phyloP scores from a whole-genome alignment of 2,329 filamentous ascomycete genomes.

The Colletotrichum filicis region DNA sequence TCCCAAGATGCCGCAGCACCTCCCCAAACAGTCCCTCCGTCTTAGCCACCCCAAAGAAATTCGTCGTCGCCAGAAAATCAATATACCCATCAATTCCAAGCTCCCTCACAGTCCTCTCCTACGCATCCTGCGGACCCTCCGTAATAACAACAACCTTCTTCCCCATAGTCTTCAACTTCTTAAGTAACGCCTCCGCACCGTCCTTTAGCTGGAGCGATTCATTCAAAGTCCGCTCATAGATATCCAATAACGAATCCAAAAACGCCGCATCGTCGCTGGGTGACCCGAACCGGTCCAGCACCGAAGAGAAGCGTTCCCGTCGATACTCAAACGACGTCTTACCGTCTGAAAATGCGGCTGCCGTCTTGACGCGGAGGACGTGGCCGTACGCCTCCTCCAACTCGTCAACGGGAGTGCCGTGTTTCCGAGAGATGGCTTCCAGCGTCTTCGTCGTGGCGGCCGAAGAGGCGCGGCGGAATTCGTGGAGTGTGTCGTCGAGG shows the following conservation, averaged over 20 bases:
- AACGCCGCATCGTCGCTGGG: constrained; percentile 35
- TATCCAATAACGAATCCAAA: constrained; percentile 38
- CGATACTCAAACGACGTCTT: constrained; percentile 56
- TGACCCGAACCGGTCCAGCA: constrained; percentile 42
- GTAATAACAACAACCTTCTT: constrained; percentile 57
- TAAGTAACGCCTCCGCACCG: constrained; percentile 48
- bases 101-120: constrained; percentile 53
- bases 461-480: constrained; percentile 53
- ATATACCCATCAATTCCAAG: constrained; percentile 42
- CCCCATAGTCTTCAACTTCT: constrained; percentile 43
- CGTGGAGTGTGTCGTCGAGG: constrained; percentile 60
- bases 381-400: constrained; percentile 44
- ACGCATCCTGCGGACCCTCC: constrained; percentile 59
- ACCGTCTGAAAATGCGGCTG: constrained; percentile 55
- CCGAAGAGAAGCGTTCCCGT: constrained; percentile 48
- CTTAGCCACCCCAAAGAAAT: constrained; percentile 42
- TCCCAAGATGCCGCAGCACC: constrained; percentile 39
- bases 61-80: constrained; percentile 46
- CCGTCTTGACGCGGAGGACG: constrained; percentile 48
- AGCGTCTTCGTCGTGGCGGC: constrained; percentile 48
- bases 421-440: constrained; percentile 39
- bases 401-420: constrained; percentile 23
- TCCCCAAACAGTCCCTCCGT: constrained; percentile 40
- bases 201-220: constrained; percentile 46
- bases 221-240: constrained; percentile 45